Percentiles rank a stretch among this genome's conserved stretches.
Evolutionary conservation across 768 basidiomycete genomes (phyloP).

Genomic region (Leccinum uliginosum): DNA sequence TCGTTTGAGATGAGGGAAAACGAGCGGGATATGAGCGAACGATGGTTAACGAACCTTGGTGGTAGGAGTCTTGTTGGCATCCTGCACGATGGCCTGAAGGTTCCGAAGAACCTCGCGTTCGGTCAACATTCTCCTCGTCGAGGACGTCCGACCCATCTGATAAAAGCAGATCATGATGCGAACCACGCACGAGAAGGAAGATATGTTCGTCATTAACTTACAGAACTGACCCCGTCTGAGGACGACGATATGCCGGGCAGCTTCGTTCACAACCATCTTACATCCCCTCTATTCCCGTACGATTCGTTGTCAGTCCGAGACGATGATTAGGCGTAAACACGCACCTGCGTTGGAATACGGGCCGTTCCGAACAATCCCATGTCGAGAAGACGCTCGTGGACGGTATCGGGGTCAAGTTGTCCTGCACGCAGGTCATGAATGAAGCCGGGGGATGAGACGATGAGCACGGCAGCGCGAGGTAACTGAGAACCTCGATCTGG

Average conservation of each 20-base stretch:
- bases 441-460: conserved; percentile 86
- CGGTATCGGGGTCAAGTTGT: conserved; percentile 73
- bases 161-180: not conserved
- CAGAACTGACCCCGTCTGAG: conserved; percentile 91
- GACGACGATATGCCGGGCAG: conserved; percentile 81
- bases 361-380: conserved; percentile 96
- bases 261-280: conserved; percentile 70
- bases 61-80: conserved; percentile 81
- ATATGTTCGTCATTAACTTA: conserved; percentile 34
- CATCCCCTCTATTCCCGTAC: conserved; percentile 64
- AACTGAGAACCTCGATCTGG: conserved; percentile 83
- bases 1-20: not conserved
- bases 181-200: not conserved
- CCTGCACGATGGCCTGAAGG: conserved; percentile 82
- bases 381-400: conserved; percentile 77
- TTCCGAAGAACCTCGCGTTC: conserved; percentile 88
- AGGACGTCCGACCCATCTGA: conserved; percentile 94
- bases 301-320: not conserved
- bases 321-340: not conserved
- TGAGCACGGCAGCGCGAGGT: conserved; percentile 82
- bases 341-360: conserved; percentile 85
- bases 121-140: conserved; percentile 79
- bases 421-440: conserved; percentile 88
- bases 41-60: conserved; percentile 42
- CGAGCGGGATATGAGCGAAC: not conserved